These are phyloP conservation scores for Mycotypha africana DNA, from an alignment of 371 early-diverging fungal species.

Conservation along the genomic window DNA sequence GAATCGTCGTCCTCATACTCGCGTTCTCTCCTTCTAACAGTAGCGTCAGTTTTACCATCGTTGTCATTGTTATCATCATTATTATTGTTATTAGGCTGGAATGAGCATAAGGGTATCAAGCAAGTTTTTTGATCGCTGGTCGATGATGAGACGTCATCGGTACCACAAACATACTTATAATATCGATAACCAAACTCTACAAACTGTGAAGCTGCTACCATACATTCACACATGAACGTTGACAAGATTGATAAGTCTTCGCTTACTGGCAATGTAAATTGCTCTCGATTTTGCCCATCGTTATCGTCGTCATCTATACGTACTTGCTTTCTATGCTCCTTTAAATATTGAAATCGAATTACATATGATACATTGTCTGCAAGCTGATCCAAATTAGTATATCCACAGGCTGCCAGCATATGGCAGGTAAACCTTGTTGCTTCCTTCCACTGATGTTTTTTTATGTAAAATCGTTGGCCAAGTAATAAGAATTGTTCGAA, in stretches of 20 bases:
- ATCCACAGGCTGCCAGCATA: conserved; percentile 38
- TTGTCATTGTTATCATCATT: neutral
- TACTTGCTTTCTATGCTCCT: conserved; percentile 27
- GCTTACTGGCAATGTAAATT: neutral
- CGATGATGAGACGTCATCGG: conserved; percentile 8
- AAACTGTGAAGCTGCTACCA: conserved; percentile 31
- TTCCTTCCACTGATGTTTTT: conserved; percentile 31
- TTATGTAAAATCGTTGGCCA: conserved; percentile 39
- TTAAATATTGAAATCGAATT: conserved; percentile 32
- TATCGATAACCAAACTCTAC: conserved; percentile 39
- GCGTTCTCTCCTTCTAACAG: too few species aligned
- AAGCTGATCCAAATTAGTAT: conserved; percentile 23
- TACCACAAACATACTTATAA: conserved; percentile 34
- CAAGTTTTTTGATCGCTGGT: conserved; percentile 33
- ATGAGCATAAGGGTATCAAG: conserved; percentile 39
- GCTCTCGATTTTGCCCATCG: neutral
- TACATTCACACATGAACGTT: conserved; percentile 40
- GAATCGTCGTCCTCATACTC: conserved; percentile 8
- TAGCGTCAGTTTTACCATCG: conserved; percentile 3
- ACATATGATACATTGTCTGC: conserved; percentile 25
- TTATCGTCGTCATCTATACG: conserved; percentile 21
- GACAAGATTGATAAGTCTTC: conserved; percentile 14
- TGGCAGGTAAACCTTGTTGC: conserved; percentile 30
- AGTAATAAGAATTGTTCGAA: conserved; percentile 39
- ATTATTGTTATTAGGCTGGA: conserved; percentile 20